A percentile compares a stretch with the other conserved stretches of the same genome.
These are phyloP conservation scores for Verticillium isaacii DNA, from an alignment of 2,329 filamentous ascomycete genomes.

Conservation along the genomic window DNA sequence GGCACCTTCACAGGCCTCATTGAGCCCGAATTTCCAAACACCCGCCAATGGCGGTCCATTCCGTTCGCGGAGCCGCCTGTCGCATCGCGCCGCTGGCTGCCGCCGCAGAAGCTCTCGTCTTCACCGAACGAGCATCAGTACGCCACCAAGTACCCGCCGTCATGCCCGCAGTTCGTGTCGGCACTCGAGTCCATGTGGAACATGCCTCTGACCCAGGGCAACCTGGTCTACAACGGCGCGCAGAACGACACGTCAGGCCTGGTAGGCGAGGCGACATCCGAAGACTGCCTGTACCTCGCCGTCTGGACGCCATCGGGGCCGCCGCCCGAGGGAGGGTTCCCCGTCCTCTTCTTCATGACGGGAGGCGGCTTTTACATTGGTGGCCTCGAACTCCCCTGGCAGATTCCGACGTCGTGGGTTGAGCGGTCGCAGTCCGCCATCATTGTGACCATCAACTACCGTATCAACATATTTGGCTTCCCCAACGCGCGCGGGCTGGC, in stretches of 20 bases:
- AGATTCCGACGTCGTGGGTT: constrained; percentile 38
- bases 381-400: constrained; percentile 37
- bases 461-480: constrained; percentile 14
- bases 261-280: constrained; percentile 15
- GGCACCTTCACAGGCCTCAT: constrained; percentile 27
- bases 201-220: constrained; percentile 12
- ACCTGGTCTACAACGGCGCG: constrained; percentile 15
- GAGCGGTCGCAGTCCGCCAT: constrained; percentile 29
- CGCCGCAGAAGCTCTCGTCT: constrained; percentile 18
- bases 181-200: constrained; percentile 21
- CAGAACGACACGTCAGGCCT: constrained; percentile 16
- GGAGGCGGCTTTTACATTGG: constrained; percentile 41
- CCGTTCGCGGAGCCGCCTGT: constrained; percentile 31
- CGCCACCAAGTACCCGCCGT: constrained; percentile 21
- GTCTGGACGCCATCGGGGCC: constrained; percentile 33
- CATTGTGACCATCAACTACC: constrained; percentile 13
- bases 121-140: constrained; percentile 17
- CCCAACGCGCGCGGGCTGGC: constrained; percentile 10
- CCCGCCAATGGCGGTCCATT: constrained; percentile 30
- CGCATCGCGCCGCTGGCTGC: constrained; percentile 20
- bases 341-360: constrained; percentile 42
- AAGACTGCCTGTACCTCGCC: constrained; percentile 40
- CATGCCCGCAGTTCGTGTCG: constrained; percentile 28
- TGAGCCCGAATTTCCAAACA: constrained; percentile 23
- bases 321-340: constrained; percentile 23